A percentile compares a stretch with the other conserved stretches of the same genome.
Conservation (phyloP, 2,329 filamentous ascomycete species). For the Lithohypha guttulata region DNA sequence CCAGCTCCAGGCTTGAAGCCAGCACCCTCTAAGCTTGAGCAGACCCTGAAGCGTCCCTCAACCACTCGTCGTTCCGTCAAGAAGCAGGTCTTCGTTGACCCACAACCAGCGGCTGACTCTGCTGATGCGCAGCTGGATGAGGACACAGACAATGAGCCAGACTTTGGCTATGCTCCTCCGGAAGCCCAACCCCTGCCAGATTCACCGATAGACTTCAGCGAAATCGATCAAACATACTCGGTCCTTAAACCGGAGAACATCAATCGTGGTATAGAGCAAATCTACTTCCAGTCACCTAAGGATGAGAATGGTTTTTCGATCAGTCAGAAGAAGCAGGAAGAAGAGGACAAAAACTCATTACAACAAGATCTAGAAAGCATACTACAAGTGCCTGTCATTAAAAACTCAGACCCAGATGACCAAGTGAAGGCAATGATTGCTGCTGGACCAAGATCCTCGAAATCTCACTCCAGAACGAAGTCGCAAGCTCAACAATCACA, state of each 20-base stretch:
- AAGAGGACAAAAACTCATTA: slow-evolving; percentile 58
- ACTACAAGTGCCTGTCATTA: slow-evolving; percentile 22
- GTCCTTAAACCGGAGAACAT: slow-evolving; percentile 45
- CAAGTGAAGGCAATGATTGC: slow-evolving; percentile 56
- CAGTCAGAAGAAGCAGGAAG: slow-evolving; percentile 50
- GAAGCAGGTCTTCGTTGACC: slow-evolving; percentile 38
- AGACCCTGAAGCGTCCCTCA: slow-evolving; percentile 49
- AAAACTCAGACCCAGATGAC: slow-evolving; percentile 27
- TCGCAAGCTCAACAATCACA: slow-evolving; percentile 16
- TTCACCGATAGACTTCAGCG: slow-evolving; percentile 32
- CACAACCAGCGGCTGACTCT: slow-evolving; percentile 27
- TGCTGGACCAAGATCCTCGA: slow-evolving; percentile 45
- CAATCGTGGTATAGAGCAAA: slow-evolving; percentile 40
- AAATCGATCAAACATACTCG: slow-evolving; percentile 40
- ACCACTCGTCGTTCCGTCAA: slow-evolving; percentile 52
- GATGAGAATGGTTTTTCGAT: slow-evolving; percentile 50
- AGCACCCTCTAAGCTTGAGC: slow-evolving; percentile 52
- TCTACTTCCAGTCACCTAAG: slow-evolving; percentile 38
- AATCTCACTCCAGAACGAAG: slow-evolving; percentile 7
- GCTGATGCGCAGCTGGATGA: slow-evolving; percentile 35
- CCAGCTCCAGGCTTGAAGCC: slow-evolving; percentile 51
- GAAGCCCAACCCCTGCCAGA: slow-evolving; percentile 42
- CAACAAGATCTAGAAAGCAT: slow-evolving; percentile 44
- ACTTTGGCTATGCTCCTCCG: slow-evolving; percentile 84
- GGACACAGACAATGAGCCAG: slow-evolving; percentile 50